Conservation (phyloP, 345 rosid genomes). For the Brassica nigra region DNA sequence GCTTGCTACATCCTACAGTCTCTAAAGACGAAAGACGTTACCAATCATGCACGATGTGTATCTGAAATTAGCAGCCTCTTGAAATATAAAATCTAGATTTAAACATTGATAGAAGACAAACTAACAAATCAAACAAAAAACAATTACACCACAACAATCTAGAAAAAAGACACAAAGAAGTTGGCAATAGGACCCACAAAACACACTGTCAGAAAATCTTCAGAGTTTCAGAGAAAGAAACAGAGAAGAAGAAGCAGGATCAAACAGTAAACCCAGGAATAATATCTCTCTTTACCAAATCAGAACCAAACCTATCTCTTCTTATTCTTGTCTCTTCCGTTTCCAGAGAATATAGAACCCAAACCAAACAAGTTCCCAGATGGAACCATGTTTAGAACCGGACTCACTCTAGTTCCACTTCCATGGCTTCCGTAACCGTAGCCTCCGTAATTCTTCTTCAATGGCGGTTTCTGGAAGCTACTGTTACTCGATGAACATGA, state of each 20-base stretch:
- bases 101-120: constrained; percentile 32
- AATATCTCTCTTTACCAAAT: constrained; percentile 24
- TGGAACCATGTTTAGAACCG: constrained; percentile 73
- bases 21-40: neutral
- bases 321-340: constrained; percentile 64
- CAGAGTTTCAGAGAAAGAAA: constrained; percentile 40
- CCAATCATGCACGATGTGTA: constrained; percentile 2
- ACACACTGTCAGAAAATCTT: constrained; percentile 47
- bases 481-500: constrained; percentile 31
- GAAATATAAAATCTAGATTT: constrained; percentile 16
- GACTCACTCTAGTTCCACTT: constrained; percentile 55
- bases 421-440: constrained; percentile 52
- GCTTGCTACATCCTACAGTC: too few species aligned
- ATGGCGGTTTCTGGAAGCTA: constrained; percentile 66
- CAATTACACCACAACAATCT: constrained; percentile 41
- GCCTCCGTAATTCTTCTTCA: constrained; percentile 67
- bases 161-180: neutral
- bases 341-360: constrained; percentile 64
- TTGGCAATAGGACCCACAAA: constrained; percentile 37
- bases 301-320: constrained; percentile 44
- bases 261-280: constrained; percentile 31
- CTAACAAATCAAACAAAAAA: constrained; percentile 39
- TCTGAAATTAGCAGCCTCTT: constrained; percentile 29
- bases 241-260: constrained; percentile 27
- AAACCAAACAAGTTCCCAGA: constrained; percentile 69